Base-by-base conservation (phyloP, 2,329 filamentous ascomycete genomes). In the Lecanoromycetidae sp. region DNA sequence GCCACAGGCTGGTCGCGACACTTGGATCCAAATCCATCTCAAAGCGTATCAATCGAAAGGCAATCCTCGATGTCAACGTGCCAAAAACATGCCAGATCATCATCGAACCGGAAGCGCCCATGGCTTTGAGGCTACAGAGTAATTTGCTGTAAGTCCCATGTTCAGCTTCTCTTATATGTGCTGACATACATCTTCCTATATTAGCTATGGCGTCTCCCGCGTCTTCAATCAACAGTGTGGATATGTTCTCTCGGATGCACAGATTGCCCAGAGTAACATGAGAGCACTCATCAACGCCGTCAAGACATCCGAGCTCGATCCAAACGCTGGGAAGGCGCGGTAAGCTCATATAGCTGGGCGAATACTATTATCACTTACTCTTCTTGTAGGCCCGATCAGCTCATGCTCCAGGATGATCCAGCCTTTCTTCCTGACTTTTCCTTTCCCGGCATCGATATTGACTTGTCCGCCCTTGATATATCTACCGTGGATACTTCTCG, bases 21-120 rank as follows among this genome's bases (percentile, higher is more conserved):
- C 75, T 94, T 2, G 87, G 87, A 15, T 73, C 77, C 4, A 84
- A 79, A 54, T 83, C 80, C 0, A 75, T 68, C 44, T 71, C 82
- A 30, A 83, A 79, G 56, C 87, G 80, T 57, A 71, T 98, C 56
- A 85, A 81, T 6, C 79, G 84, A 40, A 94, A 91, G 62, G 82
- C 85, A 7, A 94, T 98, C 50, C 78, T 90, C 50, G 79, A 86
- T 13, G 91, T 98, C 55, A 76, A 96, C 58, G 80, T 98, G 22
- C 74, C 79, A 29, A 87, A 84, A 59, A 88, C 91, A 48, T 95
- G 90, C 63, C 74, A 82, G 54, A 91, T 82, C n/a, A 94, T 98
- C 60, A 77, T 85, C 30, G 74, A 85, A 48, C 87, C 84, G 57
- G 84, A 82, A 5, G 86, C 84, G 1, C 91, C 91, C 2, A 82